Base-by-base conservation (phyloP, 768 basidiomycete genomes). In the Termitomyces bulborhizus region DNA sequence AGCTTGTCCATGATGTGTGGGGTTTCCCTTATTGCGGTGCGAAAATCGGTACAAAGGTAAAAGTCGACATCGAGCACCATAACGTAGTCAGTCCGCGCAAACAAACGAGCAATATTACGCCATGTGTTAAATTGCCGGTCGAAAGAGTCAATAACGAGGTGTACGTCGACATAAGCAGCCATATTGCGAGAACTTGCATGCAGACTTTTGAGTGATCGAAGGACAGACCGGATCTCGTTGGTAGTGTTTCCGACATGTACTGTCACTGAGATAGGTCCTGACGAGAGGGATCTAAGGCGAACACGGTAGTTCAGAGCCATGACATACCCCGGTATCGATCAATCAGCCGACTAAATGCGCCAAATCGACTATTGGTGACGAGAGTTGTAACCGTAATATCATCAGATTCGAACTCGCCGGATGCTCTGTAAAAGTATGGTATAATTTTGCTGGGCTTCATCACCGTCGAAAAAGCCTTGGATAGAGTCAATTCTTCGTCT, bases 1-100 rank as follows among this genome's bases (percentile, higher is more conserved):
- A 93, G 71, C 60, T 76, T 77, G 29, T 70, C 66, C 63, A 77
- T 72, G 18, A 70, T 65, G n/a, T 59, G 67, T 48, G 68, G 62
- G 60, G 74, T 75, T 11, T 70, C 70, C 50, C 76, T 77, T 58
- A 91, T 71, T 8, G 80, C 74, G 29, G 70, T 65, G 55, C 87
- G 78, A 68, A 92, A 90, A 71, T 90, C 83, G 46, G 93, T 93
- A 67, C 91, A 92, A 11, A 89, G 69, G 32, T 80, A 85, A 67
- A 95, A 93, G 67, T 94, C 92, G 57, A 94, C 86, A 66, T 95
- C 93, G 50, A 94, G 83, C 85, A 93, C 88, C 84, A 94, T 88
- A 55, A 93, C 81, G 61, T 82, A 90, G 59, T 88, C 81, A 7
- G 93, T 93, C 13, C 90, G 80, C 4, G 91, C 86, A 63, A 92